Evolutionary conservation across 78 protist species (phyloP).

Genomic region (Speleostelium caveatum): DNA sequence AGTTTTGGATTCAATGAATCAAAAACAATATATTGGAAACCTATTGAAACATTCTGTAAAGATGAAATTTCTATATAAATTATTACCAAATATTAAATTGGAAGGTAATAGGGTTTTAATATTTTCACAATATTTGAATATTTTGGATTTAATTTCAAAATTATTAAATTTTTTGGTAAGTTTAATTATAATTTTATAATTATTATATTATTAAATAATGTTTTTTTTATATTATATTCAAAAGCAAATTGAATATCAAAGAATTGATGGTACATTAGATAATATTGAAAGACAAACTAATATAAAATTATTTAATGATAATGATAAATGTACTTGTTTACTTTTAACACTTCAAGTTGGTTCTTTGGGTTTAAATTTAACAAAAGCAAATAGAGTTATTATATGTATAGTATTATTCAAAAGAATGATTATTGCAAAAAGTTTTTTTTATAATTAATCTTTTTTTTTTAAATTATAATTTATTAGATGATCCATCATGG

Average conservation of each 20-base stretch:
- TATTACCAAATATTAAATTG: slow-evolving; percentile 17
- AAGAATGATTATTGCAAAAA: not conserved
- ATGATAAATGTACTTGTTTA: no score
- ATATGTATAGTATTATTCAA: slow-evolving; percentile 17
- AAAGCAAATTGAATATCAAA: not conserved
- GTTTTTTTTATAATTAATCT: not conserved
- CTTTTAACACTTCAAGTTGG: slow-evolving; percentile 88
- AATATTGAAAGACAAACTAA: no score
- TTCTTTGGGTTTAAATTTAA: slow-evolving; percentile 88
- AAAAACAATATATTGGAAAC: not conserved
- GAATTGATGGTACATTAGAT: slow-evolving; percentile 80
- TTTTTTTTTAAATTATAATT: not conserved
- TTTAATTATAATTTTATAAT: no score
- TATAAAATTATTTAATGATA: no score
- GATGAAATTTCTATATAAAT: slow-evolving; percentile 38
- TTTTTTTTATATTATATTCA: no score
- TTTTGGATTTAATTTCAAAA: slow-evolving; percentile 63
- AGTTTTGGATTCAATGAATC: slow-evolving; percentile 6
- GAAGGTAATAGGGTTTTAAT: slow-evolving; percentile 84
- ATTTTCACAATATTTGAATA: slow-evolving; percentile 62
- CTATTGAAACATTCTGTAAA: slow-evolving; percentile 56
- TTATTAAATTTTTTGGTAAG: slow-evolving; percentile 31
- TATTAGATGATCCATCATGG: slow-evolving; percentile 87
- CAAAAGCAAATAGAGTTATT: slow-evolving; percentile 84
- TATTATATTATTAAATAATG: not conserved